phyloP scores from a whole-genome alignment of 495 filamentous ascomycete genomes.

The Copromyces sp. region DNA sequence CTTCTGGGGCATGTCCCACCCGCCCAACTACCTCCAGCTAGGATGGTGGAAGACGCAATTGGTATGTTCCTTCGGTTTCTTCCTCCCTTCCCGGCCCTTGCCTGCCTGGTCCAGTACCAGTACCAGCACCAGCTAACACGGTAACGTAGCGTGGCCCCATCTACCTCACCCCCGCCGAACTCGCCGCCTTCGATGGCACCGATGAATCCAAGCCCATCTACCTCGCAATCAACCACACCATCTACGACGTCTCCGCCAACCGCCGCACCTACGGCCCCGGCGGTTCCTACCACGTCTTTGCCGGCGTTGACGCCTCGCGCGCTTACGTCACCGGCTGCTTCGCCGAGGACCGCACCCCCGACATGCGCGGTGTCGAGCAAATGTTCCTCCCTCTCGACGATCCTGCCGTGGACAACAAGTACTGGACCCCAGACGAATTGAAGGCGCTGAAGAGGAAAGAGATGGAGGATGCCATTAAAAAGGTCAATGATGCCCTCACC shows the following conservation, averaged over 20 bases:
- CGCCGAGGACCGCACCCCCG: constrained; percentile 66
- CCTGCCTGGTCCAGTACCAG: too few species aligned
- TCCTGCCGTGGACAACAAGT: constrained; percentile 35
- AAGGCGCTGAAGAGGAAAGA: constrained; percentile 44
- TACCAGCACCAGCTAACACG: neutral
- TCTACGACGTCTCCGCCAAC: constrained; percentile 84
- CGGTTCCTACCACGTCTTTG: constrained; percentile 79
- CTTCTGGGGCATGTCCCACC: constrained; percentile 42
- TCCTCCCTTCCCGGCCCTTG: neutral
- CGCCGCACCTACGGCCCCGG: constrained; percentile 76
- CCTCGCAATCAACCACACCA: constrained; percentile 82
- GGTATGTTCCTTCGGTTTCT: constrained; percentile 36
- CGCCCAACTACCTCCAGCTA: constrained; percentile 57
- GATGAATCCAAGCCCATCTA: constrained; percentile 72
- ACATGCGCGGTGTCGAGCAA: constrained; percentile 77
- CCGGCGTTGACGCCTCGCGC: constrained; percentile 76
- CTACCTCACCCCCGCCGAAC: constrained; percentile 61
- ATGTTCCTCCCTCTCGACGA: constrained; percentile 78
- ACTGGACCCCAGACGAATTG: constrained; percentile 42
- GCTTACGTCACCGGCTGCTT: constrained; percentile 98
- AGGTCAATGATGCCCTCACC: constrained; percentile 46
- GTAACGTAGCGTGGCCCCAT: constrained; percentile 26
- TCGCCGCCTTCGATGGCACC: constrained; percentile 67
- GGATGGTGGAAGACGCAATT: constrained; percentile 53
- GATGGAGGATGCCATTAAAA: constrained; percentile 38